These are phyloP conservation scores for Fusarium sarcochroum DNA, from an alignment of 2,329 filamentous ascomycete species.

Conservation along the genomic window DNA sequence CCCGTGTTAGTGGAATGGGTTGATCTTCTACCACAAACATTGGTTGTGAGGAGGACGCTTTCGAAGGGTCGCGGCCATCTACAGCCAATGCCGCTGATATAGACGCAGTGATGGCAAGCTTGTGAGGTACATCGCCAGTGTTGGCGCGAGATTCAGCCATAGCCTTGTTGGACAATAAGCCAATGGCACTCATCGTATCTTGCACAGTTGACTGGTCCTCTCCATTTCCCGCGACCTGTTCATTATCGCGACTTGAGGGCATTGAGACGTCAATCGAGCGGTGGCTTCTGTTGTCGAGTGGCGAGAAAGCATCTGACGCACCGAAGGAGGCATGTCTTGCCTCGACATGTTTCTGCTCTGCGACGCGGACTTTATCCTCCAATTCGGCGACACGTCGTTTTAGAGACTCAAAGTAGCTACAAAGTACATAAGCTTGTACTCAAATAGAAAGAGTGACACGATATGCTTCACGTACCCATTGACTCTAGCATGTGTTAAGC, in stretches of 20 bases:
- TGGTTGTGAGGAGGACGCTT: neutral
- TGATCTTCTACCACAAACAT: neutral
- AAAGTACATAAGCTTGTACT: rapidly evolving
- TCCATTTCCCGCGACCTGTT: rapidly evolving
- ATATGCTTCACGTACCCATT: constrained; percentile 1
- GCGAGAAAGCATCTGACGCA: neutral
- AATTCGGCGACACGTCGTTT: constrained; percentile 18
- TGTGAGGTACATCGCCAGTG: constrained; percentile 6
- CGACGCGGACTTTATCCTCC: constrained; percentile 19
- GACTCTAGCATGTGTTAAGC: constrained; percentile 24
- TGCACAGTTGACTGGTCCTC: constrained; percentile 32
- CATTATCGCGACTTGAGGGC: rapidly evolving
- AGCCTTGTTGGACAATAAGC: constrained; percentile 22
- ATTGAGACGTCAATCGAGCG: neutral
- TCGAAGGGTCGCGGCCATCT: constrained; percentile 20
- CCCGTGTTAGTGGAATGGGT: neutral
- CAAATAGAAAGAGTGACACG: neutral
- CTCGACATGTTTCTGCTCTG: constrained; percentile 8
- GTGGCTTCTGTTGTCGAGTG: neutral
- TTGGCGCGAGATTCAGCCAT: constrained; percentile 29
- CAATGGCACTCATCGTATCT: constrained; percentile 36
- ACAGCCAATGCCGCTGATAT: constrained; percentile 24
- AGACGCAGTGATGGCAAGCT: constrained; percentile 15
- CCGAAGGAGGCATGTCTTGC: neutral
- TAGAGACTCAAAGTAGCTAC: constrained; percentile 22